Base-by-base conservation (phyloP, 2,329 filamentous ascomycete genomes). In the Xylaria polymorpha region DNA sequence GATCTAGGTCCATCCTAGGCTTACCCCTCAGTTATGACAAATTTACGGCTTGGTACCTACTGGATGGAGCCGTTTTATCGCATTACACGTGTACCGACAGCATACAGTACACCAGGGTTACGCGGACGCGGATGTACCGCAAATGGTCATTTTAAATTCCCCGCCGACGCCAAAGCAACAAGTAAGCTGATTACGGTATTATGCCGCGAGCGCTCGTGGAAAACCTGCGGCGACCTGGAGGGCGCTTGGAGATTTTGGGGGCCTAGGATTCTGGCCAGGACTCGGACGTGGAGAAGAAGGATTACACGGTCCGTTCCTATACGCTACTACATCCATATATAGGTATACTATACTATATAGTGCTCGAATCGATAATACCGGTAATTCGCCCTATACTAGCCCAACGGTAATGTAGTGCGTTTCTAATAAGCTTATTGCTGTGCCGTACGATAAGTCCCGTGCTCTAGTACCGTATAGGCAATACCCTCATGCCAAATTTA, bases 11-110 rank as follows among this genome's bases (percentile, higher is more conserved):
- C 37, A 18, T 53, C 22, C 62, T 53, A 22, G 37, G 35, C 48
- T 25, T 51, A 46, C 63, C 64, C 64, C 46, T 63, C 63, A 37
- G 22, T 12, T n/a, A 67, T 69, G 64, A 67, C 67, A 69, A 69
- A 69, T 69, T 63, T 18, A 46, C 29, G n/a, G 58, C 58, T 25
- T 50, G 53, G 53, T 66, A 12, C 25, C 25, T 29, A 29, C 37
- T 57, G 14, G 43, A 29, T 57, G 35, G 43, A 53, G 51, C 58
- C 14, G 41, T 25, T 60, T 35, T 61, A 56, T 65, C 48, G 29
- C 41, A 18, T 64, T 60, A 39, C 46, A 63, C 48, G 50, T 46
- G 41, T 56, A 56, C 37, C 15, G 15, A 15, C 22, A 53, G 37
- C 35, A 37, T 25, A 44, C 12, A 20, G 25, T 25, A 44, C 12